Evolutionary conservation across 78 protist species (phyloP).

Genomic region (Tieghemostelium lacteum): DNA sequence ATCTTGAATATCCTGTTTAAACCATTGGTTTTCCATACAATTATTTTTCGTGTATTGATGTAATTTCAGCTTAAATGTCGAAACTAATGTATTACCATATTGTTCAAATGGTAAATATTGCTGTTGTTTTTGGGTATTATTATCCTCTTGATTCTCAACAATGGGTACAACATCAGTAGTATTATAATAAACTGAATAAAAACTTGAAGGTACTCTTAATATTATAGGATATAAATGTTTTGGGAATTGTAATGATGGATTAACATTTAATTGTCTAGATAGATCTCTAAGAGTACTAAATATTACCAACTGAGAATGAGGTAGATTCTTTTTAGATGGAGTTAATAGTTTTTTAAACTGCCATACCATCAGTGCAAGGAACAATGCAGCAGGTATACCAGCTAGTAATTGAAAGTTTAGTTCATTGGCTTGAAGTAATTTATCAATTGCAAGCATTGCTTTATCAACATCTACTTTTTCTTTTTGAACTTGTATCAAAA

Average conservation of each 20-base stretch:
- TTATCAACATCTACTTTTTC: conserved; percentile 71
- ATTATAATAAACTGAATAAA: too few relatives aligned
- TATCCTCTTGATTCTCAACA: not conserved
- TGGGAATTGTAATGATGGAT: not conserved
- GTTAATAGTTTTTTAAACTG: conserved; percentile 19
- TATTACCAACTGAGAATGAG: conserved; percentile 24
- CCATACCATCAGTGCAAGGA: not conserved
- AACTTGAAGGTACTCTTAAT: too few relatives aligned
- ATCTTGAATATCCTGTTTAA: conserved; percentile 47
- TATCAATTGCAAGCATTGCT: conserved; percentile 67
- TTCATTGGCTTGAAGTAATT: conserved; percentile 68
- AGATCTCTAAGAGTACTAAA: conserved; percentile 20
- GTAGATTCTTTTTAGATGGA: conserved; percentile 4
- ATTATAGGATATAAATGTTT: too few relatives aligned
- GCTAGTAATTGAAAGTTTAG: conserved; percentile 66
- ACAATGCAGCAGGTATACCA: conserved; percentile 49
- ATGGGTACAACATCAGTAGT: not conserved
- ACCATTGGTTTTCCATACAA: conserved; percentile 41
- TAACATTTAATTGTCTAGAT: not conserved
- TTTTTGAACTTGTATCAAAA: conserved; percentile 67
- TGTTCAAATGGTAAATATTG: conserved; percentile 65
- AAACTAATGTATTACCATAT: conserved; percentile 22
- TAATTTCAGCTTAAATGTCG: conserved; percentile 19
- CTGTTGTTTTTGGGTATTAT: not conserved
- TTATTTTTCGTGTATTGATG: conserved; percentile 3